Percentiles rank a stretch among this genome's conserved stretches.
Conservation (phyloP, 805 yeast genomes). For the Sungouiozyma intestinalis region DNA sequence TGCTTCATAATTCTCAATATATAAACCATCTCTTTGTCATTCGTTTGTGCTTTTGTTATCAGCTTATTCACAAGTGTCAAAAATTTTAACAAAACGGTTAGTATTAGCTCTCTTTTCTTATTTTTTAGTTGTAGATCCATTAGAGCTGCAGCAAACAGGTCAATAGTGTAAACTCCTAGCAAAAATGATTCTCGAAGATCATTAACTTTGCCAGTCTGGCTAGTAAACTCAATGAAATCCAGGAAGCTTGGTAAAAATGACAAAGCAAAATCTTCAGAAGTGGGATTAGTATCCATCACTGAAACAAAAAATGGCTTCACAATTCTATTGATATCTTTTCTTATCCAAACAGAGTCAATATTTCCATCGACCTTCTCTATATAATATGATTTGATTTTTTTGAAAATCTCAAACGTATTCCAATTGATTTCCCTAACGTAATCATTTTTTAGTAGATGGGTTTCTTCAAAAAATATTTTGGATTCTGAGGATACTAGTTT, state of each 20-base stretch:
- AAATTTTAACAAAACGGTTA: slow-evolving; percentile 30
- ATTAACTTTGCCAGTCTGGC: slow-evolving; percentile 9
- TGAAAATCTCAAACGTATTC: slow-evolving; percentile 15
- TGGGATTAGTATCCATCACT: slow-evolving; percentile 27
- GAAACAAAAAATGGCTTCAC: slow-evolving; percentile 30
- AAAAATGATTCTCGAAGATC: slow-evolving; percentile 7
- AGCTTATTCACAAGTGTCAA: slow-evolving; percentile 27
- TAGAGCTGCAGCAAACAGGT: slow-evolving; percentile 27
- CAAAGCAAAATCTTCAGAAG: slow-evolving; percentile 26
- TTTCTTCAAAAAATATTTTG: neutral
- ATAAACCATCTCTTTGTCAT: slow-evolving; percentile 14
- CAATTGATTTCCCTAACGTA: slow-evolving; percentile 16
- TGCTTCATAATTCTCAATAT: slow-evolving; percentile 14
- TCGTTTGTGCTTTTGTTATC: slow-evolving; percentile 18
- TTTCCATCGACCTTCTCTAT: slow-evolving; percentile 6
- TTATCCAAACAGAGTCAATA: slow-evolving; percentile 5
- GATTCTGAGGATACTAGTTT: neutral
- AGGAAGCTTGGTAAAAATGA: slow-evolving; percentile 25
- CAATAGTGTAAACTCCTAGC: slow-evolving; percentile 27
- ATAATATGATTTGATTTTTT: slow-evolving; percentile 12
- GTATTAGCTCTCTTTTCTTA: slow-evolving; percentile 23
- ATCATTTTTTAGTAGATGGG: slow-evolving; percentile 4
- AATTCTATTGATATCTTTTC: slow-evolving; percentile 8
- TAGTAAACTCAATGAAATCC: slow-evolving; percentile 10
- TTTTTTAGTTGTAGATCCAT: slow-evolving; percentile 21